Percentiles rank a stretch among this genome's conserved stretches.
Evolutionary conservation across 202 grass and related monocot genomes (phyloP).

Genomic region (Schoenoplectus tabernaemontani): DNA sequence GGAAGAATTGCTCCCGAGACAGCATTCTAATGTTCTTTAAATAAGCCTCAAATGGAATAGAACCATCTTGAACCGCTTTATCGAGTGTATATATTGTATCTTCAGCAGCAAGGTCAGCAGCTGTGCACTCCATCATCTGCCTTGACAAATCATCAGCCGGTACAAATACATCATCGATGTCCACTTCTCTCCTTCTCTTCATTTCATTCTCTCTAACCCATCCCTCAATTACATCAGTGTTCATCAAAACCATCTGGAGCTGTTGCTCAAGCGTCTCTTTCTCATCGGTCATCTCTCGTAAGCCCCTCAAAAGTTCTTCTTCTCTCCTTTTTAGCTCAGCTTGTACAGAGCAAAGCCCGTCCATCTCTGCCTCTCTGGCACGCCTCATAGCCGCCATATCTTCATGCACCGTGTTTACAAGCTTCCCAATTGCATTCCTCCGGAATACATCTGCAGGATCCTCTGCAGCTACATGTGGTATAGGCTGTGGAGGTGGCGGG

Average conservation of each 20-base stretch:
- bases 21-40: conserved; percentile 51
- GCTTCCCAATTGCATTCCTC: conserved; percentile 65
- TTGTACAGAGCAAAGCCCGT: conserved; percentile 63
- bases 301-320: conserved; percentile 32
- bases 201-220: conserved; percentile 56
- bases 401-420: conserved; percentile 43
- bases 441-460: conserved; percentile 69
- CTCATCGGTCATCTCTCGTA: conserved; percentile 52
- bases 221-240: conserved; percentile 54
- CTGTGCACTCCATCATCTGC: conserved; percentile 83
- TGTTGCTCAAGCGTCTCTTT: conserved; percentile 79
- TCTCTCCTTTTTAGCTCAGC: conserved; percentile 59
- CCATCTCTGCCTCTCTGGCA: conserved; percentile 50
- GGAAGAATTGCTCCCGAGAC: conserved; percentile 76
- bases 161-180: conserved; percentile 38
- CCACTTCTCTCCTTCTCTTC: conserved; percentile 26
- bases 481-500: conserved; percentile 35
- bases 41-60: conserved; percentile 61
- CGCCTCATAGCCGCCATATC: conserved; percentile 29
- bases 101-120: conserved; percentile 55
- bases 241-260: conserved; percentile 68
- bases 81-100: conserved; percentile 77
- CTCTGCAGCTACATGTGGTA: conserved; percentile 44
- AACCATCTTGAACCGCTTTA: conserved; percentile 74
- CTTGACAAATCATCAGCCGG: conserved; percentile 44